Evolutionary conservation across 805 yeast genomes (phyloP).

Genomic region (Sungouiozyma ichnusensis): DNA sequence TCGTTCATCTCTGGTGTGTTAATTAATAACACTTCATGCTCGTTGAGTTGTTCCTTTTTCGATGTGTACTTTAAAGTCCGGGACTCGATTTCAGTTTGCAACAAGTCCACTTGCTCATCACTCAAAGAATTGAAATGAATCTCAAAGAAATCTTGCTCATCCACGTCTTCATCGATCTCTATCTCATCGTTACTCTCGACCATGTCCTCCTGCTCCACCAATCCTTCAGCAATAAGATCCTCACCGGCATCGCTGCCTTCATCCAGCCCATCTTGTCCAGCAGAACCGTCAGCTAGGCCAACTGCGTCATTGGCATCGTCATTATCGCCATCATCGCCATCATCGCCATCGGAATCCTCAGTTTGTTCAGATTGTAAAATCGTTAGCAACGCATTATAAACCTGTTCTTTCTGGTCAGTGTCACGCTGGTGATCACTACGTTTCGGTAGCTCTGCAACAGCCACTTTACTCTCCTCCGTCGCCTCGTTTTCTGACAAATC

Average conservation of each 20-base stretch:
- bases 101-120: slow-evolving; percentile 28
- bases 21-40: background rate
- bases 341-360: slow-evolving; percentile 21
- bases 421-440: slow-evolving; percentile 13
- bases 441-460: slow-evolving; percentile 23
- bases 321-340: slow-evolving; percentile 19
- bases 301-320: slow-evolving; percentile 20
- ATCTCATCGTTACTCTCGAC: slow-evolving; percentile 14
- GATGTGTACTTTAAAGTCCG: slow-evolving; percentile 22
- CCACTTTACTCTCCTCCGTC: background rate
- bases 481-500: background rate
- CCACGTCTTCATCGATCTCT: slow-evolving; percentile 14
- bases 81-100: slow-evolving; percentile 28
- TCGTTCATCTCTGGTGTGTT: background rate
- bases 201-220: slow-evolving; percentile 19
- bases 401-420: slow-evolving; percentile 31
- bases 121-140: slow-evolving; percentile 52
- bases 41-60: slow-evolving; percentile 6
- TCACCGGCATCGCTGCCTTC: no score
- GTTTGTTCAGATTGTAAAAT: slow-evolving; percentile 42
- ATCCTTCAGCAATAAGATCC: slow-evolving; percentile 23
- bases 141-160: slow-evolving; percentile 61
- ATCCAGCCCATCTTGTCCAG: no score
- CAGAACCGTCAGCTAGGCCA: slow-evolving; percentile 18
- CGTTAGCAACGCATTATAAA: slow-evolving; percentile 59